Percentiles rank a stretch among this genome's conserved stretches.
These are phyloP conservation scores for Fusarium mundagurra DNA, from an alignment of 2,329 filamentous ascomycete species.

Conservation along the genomic window DNA sequence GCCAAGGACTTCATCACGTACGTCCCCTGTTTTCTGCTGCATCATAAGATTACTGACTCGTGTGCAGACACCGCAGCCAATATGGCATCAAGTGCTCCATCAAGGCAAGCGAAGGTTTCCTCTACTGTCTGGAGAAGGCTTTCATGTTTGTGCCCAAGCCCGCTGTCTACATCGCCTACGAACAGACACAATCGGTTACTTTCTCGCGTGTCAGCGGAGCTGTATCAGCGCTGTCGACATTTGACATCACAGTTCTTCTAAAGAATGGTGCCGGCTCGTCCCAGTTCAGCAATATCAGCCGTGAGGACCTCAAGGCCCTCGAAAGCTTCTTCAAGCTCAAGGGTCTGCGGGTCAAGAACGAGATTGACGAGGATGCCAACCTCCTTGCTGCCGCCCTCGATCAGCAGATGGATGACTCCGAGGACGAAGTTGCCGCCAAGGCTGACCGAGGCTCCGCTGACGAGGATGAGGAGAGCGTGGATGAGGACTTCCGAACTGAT, in stretches of 20 bases:
- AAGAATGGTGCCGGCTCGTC: constrained; percentile 89
- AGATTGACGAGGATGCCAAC: constrained; percentile 94
- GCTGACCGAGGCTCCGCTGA: constrained; percentile 90
- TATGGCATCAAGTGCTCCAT: constrained; percentile 99
- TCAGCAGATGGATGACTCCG: constrained; percentile 83
- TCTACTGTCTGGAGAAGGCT: constrained; percentile 97
- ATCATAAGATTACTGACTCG: constrained; percentile 43
- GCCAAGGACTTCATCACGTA: constrained; percentile 91
- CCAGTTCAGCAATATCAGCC: constrained; percentile 99
- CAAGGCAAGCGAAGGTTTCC: constrained; percentile 97
- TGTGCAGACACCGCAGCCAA: constrained; percentile 81
- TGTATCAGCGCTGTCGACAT: constrained; percentile 92
- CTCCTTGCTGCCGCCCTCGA: constrained; percentile 83
- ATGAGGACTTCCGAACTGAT: constrained; percentile 94
- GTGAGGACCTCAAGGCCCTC: constrained; percentile 95
- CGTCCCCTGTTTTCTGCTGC: constrained; percentile 36
- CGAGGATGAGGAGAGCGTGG: constrained; percentile 93
- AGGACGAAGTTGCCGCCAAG: constrained; percentile 79
- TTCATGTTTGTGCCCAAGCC: constrained; percentile 99
- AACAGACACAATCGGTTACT: constrained; percentile 89
- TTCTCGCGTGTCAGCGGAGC: constrained; percentile 96
- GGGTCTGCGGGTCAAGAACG: constrained; percentile 95
- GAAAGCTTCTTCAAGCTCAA: constrained; percentile 98
- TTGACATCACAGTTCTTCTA: constrained; percentile 93
- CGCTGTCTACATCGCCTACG: constrained; percentile 95